Evolutionary conservation across 495 filamentous ascomycete genomes (phyloP).

Genomic region (Cryomyces minteri): DNA sequence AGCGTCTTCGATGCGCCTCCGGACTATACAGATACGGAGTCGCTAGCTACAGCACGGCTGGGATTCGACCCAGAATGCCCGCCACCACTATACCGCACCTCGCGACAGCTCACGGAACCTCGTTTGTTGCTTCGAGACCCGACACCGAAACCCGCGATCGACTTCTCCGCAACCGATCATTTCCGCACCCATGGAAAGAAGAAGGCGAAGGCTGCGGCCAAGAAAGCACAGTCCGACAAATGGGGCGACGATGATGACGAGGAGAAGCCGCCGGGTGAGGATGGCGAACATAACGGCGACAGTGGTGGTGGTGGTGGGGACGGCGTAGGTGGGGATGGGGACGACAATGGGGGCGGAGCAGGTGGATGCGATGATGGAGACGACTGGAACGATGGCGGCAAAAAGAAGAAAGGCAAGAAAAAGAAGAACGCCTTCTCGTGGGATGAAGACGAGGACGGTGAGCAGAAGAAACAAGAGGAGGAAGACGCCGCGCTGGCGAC

Average conservation of each 20-base stretch:
- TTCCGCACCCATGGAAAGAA: constrained; percentile 14
- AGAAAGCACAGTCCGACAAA: constrained; percentile 5
- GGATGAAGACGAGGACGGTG: constrained; percentile 14
- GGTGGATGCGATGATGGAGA: constrained; percentile 21
- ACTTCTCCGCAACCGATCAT: constrained; percentile 2
- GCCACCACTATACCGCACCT: neutral
- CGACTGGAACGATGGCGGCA: constrained; percentile 14
- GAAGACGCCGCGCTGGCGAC: constrained; percentile 5
- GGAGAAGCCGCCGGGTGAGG: constrained; percentile 27
- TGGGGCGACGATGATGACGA: constrained; percentile 19
- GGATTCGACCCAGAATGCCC: neutral
- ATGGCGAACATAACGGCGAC: constrained; percentile 15
- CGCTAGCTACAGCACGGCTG: constrained; percentile 9
- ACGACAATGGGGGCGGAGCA: constrained; percentile 14
- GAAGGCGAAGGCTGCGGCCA: constrained; percentile 12
- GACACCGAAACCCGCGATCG: neutral
- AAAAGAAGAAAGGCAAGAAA: constrained; percentile 10
- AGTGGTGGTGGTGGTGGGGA: constrained; percentile 14
- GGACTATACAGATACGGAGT: constrained; percentile 18
- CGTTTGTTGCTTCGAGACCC: neutral
- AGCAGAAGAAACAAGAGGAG: constrained; percentile 18
- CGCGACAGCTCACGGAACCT: constrained; percentile 3
- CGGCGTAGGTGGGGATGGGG: constrained; percentile 9
- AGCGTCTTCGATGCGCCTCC: constrained; percentile 13
- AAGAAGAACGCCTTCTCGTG: constrained; percentile 10